A percentile compares a stretch with the other conserved stretches of the same genome.
phyloP scores from a whole-genome alignment of 768 basidiomycete species.

The Mycena vitilis region DNA sequence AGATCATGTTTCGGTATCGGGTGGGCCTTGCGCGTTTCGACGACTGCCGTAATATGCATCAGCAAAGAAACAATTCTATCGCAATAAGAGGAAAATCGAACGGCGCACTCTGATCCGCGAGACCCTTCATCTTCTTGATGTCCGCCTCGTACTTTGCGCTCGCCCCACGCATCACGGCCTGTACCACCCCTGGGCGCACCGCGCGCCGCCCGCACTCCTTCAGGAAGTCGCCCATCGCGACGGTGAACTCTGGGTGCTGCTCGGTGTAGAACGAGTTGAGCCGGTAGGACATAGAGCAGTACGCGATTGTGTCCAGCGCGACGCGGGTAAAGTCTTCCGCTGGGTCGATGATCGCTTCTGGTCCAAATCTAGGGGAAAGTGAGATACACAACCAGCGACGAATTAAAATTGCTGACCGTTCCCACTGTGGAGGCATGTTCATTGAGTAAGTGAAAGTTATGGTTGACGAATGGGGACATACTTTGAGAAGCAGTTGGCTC shows the following conservation, averaged over 20 bases:
- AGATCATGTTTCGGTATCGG: constrained; percentile 56
- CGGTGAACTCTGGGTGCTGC: constrained; percentile 53
- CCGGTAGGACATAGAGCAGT: constrained; percentile 57
- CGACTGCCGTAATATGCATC: constrained; percentile 41
- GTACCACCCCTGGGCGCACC: constrained; percentile 49
- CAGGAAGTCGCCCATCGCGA: constrained; percentile 56
- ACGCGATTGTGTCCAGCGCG: constrained; percentile 59
- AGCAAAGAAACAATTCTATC: too few species aligned
- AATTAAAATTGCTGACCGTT: too few species aligned
- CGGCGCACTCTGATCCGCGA: constrained; percentile 51
- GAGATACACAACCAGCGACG: too few species aligned
- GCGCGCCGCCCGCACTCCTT: constrained; percentile 50
- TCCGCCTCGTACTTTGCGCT: constrained; percentile 55
- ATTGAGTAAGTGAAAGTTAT: too few species aligned
- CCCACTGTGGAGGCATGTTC: too few species aligned
- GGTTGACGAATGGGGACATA: neutral
- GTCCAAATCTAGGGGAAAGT: constrained; percentile 46
- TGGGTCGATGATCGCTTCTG: constrained; percentile 53
- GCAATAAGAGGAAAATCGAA: too few species aligned
- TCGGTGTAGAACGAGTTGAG: constrained; percentile 59
- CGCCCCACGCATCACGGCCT: constrained; percentile 48
- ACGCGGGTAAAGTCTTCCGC: constrained; percentile 61
- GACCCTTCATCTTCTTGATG: constrained; percentile 52
- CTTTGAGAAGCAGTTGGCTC: constrained; percentile 55
- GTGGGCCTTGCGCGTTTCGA: constrained; percentile 51